Percentiles rank a stretch among this genome's conserved stretches.
These are phyloP conservation scores for Fonsecaea nubica DNA, from an alignment of 2,329 filamentous ascomycete species.

Conservation along the genomic window DNA sequence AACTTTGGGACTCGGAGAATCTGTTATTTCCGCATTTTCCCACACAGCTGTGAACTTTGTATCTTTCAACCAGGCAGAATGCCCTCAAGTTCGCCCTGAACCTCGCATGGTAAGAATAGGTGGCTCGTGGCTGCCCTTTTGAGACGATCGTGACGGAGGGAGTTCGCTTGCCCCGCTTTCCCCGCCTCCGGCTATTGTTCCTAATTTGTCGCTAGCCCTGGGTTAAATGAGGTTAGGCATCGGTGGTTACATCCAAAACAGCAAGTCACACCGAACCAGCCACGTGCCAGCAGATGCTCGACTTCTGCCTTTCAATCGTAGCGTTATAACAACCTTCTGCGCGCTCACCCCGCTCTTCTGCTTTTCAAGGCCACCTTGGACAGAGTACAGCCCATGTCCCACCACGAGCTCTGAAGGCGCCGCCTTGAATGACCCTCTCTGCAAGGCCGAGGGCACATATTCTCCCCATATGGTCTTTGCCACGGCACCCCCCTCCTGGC, in stretches of 20 bases:
- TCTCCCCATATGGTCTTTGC: constrained; percentile 45
- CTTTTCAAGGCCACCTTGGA: constrained; percentile 48
- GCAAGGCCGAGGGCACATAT: constrained; percentile 15
- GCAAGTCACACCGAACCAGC: neutral
- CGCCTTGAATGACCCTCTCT: neutral
- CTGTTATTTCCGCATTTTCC: neutral
- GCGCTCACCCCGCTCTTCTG: constrained; percentile 49
- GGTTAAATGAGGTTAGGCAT: too few species aligned
- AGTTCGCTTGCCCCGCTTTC: neutral
- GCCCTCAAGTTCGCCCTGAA: neutral
- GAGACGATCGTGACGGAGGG: neutral
- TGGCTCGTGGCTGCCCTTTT: neutral
- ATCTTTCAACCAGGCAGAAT: neutral
- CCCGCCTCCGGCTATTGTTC: neutral
- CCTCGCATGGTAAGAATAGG: neutral
- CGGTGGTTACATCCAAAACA: too few species aligned
- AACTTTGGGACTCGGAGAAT: too few species aligned
- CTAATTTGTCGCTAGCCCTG: neutral
- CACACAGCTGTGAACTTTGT: neutral
- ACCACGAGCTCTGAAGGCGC: constrained; percentile 6
- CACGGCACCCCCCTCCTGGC: constrained; percentile 66
- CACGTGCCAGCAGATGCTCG: neutral
- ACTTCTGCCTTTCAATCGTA: constrained; percentile 4
- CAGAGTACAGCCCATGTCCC: constrained; percentile 40
- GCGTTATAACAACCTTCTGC: constrained; percentile 48